A percentile compares a stretch with the other conserved stretches of the same genome.
Conservation (phyloP, 2,329 filamentous ascomycete species). For the Fusarium gaditjirri region DNA sequence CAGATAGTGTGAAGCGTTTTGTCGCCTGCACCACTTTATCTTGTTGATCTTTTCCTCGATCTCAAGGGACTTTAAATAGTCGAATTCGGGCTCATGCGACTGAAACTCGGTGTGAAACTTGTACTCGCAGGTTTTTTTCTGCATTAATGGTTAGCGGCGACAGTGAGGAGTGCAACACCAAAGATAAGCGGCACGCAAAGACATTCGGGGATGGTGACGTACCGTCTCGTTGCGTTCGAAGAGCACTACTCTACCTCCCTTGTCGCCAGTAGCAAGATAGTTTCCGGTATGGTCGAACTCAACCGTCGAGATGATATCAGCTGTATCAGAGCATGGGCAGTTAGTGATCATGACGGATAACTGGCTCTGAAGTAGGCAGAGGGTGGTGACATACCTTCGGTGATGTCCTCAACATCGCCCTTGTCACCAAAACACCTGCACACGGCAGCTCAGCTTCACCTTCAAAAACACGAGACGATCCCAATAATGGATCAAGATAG, state of each 20-base stretch:
- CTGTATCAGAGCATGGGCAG: slow-evolving; percentile 55
- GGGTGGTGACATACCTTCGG: slow-evolving; percentile 75
- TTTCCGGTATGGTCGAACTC: slow-evolving; percentile 92
- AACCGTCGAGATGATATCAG: slow-evolving; percentile 91
- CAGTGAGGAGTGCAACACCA: not conserved
- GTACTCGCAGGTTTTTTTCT: slow-evolving; percentile 99
- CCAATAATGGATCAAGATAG: not conserved
- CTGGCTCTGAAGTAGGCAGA: slow-evolving; percentile 23
- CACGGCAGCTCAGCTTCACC: slow-evolving; percentile 33
- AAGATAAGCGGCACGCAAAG: not conserved
- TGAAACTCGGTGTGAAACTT: slow-evolving; percentile 99
- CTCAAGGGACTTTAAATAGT: slow-evolving; percentile 98
- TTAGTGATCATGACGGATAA: slow-evolving; percentile 32
- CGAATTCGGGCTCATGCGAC: slow-evolving; percentile 99
- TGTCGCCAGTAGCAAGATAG: slow-evolving; percentile 90
- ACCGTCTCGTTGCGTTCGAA: slow-evolving; percentile 97
- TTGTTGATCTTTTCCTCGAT: slow-evolving; percentile 99
- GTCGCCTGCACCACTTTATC: slow-evolving; percentile 99
- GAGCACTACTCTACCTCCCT: slow-evolving; percentile 84
- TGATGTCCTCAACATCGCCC: slow-evolving; percentile 98
- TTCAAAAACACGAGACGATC: slow-evolving; percentile 5
- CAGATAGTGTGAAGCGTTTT: slow-evolving; percentile 98
- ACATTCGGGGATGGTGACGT: slow-evolving; percentile 48
- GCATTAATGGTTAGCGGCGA: slow-evolving; percentile 32
- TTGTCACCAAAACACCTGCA: slow-evolving; percentile 98